Evolutionary conservation across 2,329 filamentous ascomycete genomes (phyloP), one percentile per base, ranked within the genome.

Genomic region (Calcarisporium arbuscula): DNA sequence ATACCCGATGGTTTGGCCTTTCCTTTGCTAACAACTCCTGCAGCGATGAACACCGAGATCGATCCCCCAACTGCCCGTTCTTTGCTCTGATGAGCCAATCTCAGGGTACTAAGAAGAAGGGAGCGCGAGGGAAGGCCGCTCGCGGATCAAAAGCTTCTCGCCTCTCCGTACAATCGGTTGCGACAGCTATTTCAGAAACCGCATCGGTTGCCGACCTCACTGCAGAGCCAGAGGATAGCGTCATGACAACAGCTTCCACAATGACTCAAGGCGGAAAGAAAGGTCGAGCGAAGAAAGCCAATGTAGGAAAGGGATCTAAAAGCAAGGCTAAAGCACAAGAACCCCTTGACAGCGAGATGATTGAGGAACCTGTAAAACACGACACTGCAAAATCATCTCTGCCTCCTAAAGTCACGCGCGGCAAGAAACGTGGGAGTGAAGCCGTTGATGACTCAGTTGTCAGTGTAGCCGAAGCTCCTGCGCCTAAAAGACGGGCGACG

Each of bases 11-110:
- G 17, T 5, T 34, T 32, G 25, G 8, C 30, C 14, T 14, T 9
- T n/a, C 19, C 15, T n/a, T 10, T 19, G 34, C 52, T 60, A 38
- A 62, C 45, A 14, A 25, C 29, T 28, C 8, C 12, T 29, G 19
- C 39, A 90, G 85, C 53, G 80, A 94, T 41, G 92, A 98, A 55
- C 92, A 98, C 54, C 78, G 80, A 49, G 80, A 76, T 35, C 79
- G 92, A 47, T 82, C 82, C 2, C 77, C 86, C 0, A 70, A 82
- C 17, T 98, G 92, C 54, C 70, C 78, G 11, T 96, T 94, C 64
- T 96, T 96, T 53, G 61, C 67, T 2, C 73, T 94, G 19, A 69
- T 74, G 18, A 75, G 67, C 50, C 69, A 72, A 48, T 62, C 75
- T 50, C 69, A 64, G 46, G 56, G 62, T 19, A 50, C 63, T 21